Base-by-base conservation (phyloP, 2,329 filamentous ascomycete species). In the Alternaria consortialis region DNA sequence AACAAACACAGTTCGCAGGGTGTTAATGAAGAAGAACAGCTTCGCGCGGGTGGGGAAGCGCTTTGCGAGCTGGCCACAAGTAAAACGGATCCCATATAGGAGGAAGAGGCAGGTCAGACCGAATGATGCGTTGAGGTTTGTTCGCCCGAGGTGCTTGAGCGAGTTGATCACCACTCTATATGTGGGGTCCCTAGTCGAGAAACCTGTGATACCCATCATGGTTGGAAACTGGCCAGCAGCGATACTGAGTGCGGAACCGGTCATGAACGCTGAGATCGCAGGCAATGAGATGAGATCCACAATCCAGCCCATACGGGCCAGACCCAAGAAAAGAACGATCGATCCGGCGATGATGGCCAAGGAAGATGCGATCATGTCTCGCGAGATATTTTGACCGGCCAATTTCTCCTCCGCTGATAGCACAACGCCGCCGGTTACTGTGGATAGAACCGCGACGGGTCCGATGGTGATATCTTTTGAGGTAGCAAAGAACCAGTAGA, bases 401-500 rank as follows among this genome's bases (percentile, higher is more conserved):
- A 88, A 79, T 1, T 84, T 79, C 1, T 82, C 77, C 25, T 83
- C 79, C 3, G 91, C 88, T 37, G 89, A 85, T 6, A 71, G 31
- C 40, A 98, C 88, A 52, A 98, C 88, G 43, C 90, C 90, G 52
- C 95, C 95, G 5, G 92, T 91, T 20, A 99, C 85, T 5, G 92
- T 95, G 0, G 94, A 98, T 84, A 98, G 90, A 66, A 98, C 95
- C 37, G 95, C 95, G 48, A 98, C 95, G 20, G 94, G 94, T 12
- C 94, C 94, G 54, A 98, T 98, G 13, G 94, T 97, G 73, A 99
- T 98, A 78, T 99, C 95, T 78, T 98, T 99, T 7, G 94, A 97
- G 0, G 95, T 99, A 32, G 94, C 95, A 74, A 98, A 98, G 77
- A 98, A 91, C 94, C 94, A 98, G 80, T 99, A 99, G 64, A 97